phyloP scores from a whole-genome alignment of 805 yeast genomes.

The Hanseniaspora hatyaiensis region DNA sequence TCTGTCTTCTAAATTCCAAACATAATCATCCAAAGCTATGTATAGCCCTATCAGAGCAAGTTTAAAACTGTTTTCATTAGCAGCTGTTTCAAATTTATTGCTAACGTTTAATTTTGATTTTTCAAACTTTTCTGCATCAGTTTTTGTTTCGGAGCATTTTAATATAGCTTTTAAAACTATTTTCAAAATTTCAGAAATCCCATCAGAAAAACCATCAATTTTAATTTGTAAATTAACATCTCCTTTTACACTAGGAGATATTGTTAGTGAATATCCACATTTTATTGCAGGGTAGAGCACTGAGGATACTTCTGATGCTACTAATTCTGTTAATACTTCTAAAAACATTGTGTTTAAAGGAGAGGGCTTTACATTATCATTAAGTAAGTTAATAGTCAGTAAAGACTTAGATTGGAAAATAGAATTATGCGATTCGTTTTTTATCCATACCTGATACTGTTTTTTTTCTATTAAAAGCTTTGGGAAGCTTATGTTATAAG shows the following conservation, averaged over 20 bases:
- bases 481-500: conserved; percentile 28
- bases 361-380: conserved; percentile 26
- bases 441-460: conserved; percentile 43
- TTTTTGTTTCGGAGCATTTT: not conserved
- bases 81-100: conserved; percentile 36
- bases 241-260: conserved; percentile 45
- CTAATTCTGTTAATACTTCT: conserved; percentile 43
- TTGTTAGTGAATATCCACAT: conserved; percentile 47
- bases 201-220: conserved; percentile 41
- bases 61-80: conserved; percentile 36
- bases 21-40: conserved; percentile 43
- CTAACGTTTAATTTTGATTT: conserved; percentile 40
- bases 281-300: conserved; percentile 43
- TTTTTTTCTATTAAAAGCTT: conserved; percentile 29
- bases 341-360: conserved; percentile 36
- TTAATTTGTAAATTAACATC: conserved; percentile 43
- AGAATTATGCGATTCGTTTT: conserved; percentile 28
- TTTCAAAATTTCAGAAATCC: conserved; percentile 30
- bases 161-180: conserved; percentile 22
- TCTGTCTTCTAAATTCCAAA: conserved; percentile 46
- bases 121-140: conserved; percentile 32
- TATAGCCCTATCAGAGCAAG: conserved; percentile 41
- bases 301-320: conserved; percentile 34
- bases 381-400: conserved; percentile 38
- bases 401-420: conserved; percentile 28